phyloP scores from a whole-genome alignment of 805 yeast species.

The Komagataella mondaviorum region DNA sequence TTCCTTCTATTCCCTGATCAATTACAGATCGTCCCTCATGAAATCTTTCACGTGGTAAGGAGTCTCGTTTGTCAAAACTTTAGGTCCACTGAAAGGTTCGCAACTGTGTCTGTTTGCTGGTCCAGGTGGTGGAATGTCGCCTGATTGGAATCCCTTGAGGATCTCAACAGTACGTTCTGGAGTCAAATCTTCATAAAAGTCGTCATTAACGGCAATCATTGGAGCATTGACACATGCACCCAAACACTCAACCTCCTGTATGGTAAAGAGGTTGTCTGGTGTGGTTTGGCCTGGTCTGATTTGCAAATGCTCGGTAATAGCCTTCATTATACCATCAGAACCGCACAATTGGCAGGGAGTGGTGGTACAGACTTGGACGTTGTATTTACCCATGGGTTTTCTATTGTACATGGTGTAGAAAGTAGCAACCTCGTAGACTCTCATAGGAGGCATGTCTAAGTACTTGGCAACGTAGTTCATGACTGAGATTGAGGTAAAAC shows the following conservation, averaged over 20 bases:
- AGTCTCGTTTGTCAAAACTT: slow-evolving; percentile 42
- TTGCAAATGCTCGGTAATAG: slow-evolving; percentile 45
- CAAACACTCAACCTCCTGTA: slow-evolving; percentile 81
- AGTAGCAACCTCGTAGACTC: slow-evolving; percentile 87
- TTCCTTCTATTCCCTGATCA: neutral
- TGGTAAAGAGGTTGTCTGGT: slow-evolving; percentile 58
- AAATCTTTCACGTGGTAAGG: slow-evolving; percentile 58
- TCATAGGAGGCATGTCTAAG: slow-evolving; percentile 86
- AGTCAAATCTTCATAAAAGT: slow-evolving; percentile 71
- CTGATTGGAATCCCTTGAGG: slow-evolving; percentile 49
- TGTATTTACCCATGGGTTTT: slow-evolving; percentile 74
- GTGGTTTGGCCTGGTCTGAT: slow-evolving; percentile 73
- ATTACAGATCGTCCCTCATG: slow-evolving; percentile 55
- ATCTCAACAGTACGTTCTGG: slow-evolving; percentile 47
- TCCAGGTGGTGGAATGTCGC: slow-evolving; percentile 51
- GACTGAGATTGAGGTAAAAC: slow-evolving; percentile 75
- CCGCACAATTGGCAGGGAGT: slow-evolving; percentile 84
- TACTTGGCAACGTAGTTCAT: slow-evolving; percentile 83
- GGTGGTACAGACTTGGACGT: slow-evolving; percentile 78
- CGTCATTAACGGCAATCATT: slow-evolving; percentile 76
- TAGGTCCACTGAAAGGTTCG: slow-evolving; percentile 66
- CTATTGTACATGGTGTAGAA: slow-evolving; percentile 87
- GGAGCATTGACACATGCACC: slow-evolving; percentile 93
- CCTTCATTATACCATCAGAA: slow-evolving; percentile 64
- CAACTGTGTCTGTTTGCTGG: slow-evolving; percentile 62